phyloP scores from a whole-genome alignment of 495 filamentous ascomycete species.

The Daldinia caldariorum region DNA sequence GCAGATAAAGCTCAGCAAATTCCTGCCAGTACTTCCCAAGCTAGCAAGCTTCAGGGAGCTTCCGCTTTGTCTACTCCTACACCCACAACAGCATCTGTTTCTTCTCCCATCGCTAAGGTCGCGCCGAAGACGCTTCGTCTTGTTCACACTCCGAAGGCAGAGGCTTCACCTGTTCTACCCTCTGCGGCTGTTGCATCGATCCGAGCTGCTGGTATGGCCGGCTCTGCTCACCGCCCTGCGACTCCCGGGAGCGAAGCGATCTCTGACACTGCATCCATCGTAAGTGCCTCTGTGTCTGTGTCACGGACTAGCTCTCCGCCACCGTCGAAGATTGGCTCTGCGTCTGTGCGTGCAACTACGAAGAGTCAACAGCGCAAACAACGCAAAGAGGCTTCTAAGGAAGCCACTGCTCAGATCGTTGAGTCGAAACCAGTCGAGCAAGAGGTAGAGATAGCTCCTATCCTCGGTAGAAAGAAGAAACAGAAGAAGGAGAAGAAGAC shows the following conservation, averaged over 20 bases:
- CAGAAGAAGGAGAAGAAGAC: conserved; percentile 74
- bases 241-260: conserved; percentile 80
- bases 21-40: conserved; percentile 23
- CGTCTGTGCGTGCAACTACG: conserved; percentile 79
- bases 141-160: conserved; percentile 75
- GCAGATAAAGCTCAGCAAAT: conserved; percentile 44
- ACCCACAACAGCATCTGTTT: conserved; percentile 56
- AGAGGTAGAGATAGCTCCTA: conserved; percentile 76
- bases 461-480: conserved; percentile 90
- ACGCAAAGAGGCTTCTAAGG: conserved; percentile 74
- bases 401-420: conserved; percentile 60
- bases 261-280: conserved; percentile 79
- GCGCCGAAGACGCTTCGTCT: conserved; percentile 71
- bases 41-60: conserved; percentile 47
- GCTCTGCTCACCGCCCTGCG: conserved; percentile 68
- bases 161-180: conserved; percentile 59
- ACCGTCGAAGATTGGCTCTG: conserved; percentile 74
- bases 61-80: conserved; percentile 64
- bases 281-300: conserved; percentile 80
- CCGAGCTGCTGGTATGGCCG: conserved; percentile 55
- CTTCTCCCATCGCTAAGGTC: conserved; percentile 56
- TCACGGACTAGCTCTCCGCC: conserved; percentile 83
- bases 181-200: conserved; percentile 44
- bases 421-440: conserved; percentile 65
- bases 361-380: conserved; percentile 94